Evolutionary conservation across 805 yeast genomes (phyloP), one percentile per base, ranked within the genome.

Genomic region (Ogataea chonburiensis): DNA sequence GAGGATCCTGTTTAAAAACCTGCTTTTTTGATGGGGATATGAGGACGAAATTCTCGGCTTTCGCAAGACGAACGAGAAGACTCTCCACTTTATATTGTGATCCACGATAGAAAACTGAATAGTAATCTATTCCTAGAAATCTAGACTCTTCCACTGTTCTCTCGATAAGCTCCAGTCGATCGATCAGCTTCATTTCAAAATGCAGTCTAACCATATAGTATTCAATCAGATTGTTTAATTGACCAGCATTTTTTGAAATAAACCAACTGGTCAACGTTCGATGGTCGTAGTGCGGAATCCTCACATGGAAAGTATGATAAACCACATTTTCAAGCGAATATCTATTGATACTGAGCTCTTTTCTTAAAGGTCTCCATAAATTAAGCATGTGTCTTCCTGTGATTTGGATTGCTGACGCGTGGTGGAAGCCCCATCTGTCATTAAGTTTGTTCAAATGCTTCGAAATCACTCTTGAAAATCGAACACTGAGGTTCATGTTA

Each of bases 1-100:
- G 63, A 0, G 98, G 82, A 45, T 79, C 81, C 68, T 89, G 96
- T 24, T 79, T 72, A 50, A 83, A 83, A 0, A 93, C 97, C 45
- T 86, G 86, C 28, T 71, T 64, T 50, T 83, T 81, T 18, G 86
- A 77, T 0, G 98, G 96, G 0, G 96, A 84, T 5, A 81, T 62
- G 37, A 88, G 55, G 26, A 91, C 57, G 34, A 71, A 77, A 53
- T 83, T 83, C 53, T 88, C 95, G 2, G 78, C 67, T 49, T 87
- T 86, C 17, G 93, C 75, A 13, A 93, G 60, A 36, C 98, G 63
- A 3, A 77, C 61, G 46, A 93, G 61, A 24, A 89, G 70, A 1
- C 97, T 85, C 54, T 93, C 98, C 2, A 93, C 96, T 55, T 86
- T 89, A 56, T 71, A 93, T 54, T 93, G 98, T 0, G 98, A 91